Conservation (phyloP, 352 stramenopile genomes). For the Phytophthora aleatoria region DNA sequence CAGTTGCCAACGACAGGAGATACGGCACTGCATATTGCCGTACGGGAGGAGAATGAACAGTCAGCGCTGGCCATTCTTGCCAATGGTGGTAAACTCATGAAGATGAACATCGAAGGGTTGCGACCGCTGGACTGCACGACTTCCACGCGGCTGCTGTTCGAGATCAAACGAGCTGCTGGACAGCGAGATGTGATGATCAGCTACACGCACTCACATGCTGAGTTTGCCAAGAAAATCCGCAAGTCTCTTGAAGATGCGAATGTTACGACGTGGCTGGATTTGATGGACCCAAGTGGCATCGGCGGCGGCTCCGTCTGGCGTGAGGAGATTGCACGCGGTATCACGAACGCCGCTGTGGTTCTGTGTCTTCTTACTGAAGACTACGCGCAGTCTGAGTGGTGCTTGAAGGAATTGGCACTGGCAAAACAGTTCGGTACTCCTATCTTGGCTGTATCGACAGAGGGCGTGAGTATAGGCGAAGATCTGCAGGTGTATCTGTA, state of each 20-base stretch:
- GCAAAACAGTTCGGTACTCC: conserved; percentile 83
- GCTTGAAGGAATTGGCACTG: conserved; percentile 81
- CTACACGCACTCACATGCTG: conserved; percentile 83
- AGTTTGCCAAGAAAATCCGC: conserved; percentile 84
- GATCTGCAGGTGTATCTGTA: conserved; percentile 87
- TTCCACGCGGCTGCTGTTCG: conserved; percentile 77
- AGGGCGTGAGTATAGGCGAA: conserved; percentile 68
- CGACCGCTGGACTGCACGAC: conserved; percentile 81
- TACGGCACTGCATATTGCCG: conserved; percentile 76
- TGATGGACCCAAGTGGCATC: conserved; percentile 88
- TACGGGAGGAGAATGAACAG: conserved; percentile 65
- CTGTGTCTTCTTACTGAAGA: conserved; percentile 83
- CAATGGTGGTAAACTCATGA: conserved; percentile 74
- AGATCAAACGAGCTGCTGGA: conserved; percentile 80
- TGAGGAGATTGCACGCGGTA: conserved; percentile 80
- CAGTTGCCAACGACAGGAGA: conserved; percentile 63
- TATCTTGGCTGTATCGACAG: conserved; percentile 75
- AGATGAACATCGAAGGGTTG: conserved; percentile 70
- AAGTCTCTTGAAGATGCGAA: conserved; percentile 71
- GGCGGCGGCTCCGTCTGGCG: conserved; percentile 82
- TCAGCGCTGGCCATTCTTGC: conserved; percentile 73
- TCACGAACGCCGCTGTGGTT: conserved; percentile 77
- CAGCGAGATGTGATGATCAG: conserved; percentile 89
- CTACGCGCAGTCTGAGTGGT: conserved; percentile 83
- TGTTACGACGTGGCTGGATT: conserved; percentile 85